These are phyloP conservation scores for Talaromyces verruculosus DNA, from an alignment of 2,329 filamentous ascomycete genomes.

Conservation along the genomic window DNA sequence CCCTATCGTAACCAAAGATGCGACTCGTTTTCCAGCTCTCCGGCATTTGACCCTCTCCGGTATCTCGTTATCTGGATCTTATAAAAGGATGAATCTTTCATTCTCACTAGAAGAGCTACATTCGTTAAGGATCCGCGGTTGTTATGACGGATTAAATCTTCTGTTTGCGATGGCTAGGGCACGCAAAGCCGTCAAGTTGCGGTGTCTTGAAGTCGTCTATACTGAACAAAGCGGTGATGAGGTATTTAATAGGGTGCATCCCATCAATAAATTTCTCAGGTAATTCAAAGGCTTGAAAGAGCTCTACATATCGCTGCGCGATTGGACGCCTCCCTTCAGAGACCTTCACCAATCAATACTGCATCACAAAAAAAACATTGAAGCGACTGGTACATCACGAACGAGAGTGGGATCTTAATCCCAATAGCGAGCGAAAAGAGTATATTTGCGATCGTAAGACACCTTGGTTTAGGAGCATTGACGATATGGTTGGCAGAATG, in stretches of 20 bases:
- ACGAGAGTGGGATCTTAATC: background rate
- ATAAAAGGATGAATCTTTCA: background rate
- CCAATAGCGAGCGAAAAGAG: background rate
- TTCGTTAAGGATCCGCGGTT: background rate
- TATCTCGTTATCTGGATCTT: background rate
- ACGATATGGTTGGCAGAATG: background rate
- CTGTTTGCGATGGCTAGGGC: background rate
- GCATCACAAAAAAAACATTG: conserved; percentile 2
- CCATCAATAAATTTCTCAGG: background rate
- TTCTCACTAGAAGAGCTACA: background rate
- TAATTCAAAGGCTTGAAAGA: conserved; percentile 6
- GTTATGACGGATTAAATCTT: background rate
- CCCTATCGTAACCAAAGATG: background rate
- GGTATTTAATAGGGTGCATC: background rate
- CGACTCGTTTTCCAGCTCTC: background rate
- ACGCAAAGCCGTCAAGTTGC: background rate
- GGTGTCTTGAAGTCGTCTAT: background rate
- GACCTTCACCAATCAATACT: background rate
- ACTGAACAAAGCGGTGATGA: background rate
- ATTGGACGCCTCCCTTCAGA: background rate
- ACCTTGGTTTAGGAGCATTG: background rate
- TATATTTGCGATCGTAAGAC: background rate
- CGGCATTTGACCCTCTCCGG: background rate
- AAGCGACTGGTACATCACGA: conserved; percentile 1
- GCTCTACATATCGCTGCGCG: background rate